Evolutionary conservation across 176 grass and related monocot genomes (phyloP), one percentile per base, ranked within the genome.

Genomic region (Tillandsia fasciculata): DNA sequence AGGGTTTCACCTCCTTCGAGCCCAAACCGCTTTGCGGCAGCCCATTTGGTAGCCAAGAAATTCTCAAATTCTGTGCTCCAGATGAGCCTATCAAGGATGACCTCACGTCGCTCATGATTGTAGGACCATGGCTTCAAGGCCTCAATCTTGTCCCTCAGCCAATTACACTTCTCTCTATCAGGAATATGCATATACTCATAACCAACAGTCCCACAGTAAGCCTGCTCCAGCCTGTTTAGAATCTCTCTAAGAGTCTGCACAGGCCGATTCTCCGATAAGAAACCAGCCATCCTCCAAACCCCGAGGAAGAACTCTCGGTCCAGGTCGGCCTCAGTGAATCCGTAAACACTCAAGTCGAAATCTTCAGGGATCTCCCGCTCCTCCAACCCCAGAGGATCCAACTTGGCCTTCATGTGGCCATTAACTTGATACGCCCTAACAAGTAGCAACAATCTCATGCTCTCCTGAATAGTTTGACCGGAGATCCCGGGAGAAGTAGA

Each of bases 61-160:
- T 96, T 96, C 78, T 96, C 92, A 14, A 96, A 96, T 63, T 92
- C 83, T 10, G 92, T 89, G 82, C 92, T 92, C 92, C 92, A 96
- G 73, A 87, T 86, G 49, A 96, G 92, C 70, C 92, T 87, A 58
- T 96, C 92, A 2, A 96, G 88, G 74, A 96, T 92, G 29, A 96
- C 92, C 0, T 81, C 70, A 11, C 83, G 86, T 14, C 92, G 86
- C 1, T 92, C 92, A 42, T 76, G 72, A 6, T 27, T 57, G 57
- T 96, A 96, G 20, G 73, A 73, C 14, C 51, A 70, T 15, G 76
- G 76, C 53, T 79, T 86, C 26, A 66, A 71, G 0, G 83, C 82
- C 82, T 96, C 93, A 11, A 96, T 96, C 76, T 70, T 87, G 1
- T 96, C 93, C 70, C 93, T 85, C 6, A 96, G 74, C 93, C 93